Percentiles rank a stretch among this genome's conserved stretches.
phyloP scores from a whole-genome alignment of 768 basidiomycete species.

The Leccinum obscurum region DNA sequence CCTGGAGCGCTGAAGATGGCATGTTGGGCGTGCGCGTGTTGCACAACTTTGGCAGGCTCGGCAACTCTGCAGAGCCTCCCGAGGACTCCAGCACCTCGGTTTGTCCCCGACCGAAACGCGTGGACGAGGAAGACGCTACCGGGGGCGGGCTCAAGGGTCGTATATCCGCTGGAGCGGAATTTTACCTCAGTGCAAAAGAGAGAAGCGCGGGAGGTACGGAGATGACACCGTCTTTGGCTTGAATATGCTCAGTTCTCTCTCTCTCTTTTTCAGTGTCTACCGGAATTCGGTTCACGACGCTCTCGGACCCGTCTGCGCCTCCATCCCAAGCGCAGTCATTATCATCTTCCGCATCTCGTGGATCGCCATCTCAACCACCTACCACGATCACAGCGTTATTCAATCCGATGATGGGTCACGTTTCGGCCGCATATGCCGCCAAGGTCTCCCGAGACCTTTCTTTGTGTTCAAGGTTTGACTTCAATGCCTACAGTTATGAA shows the following conservation, averaged over 20 bases:
- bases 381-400: conserved; percentile 94
- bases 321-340: conserved; percentile 55
- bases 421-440: conserved; percentile 89
- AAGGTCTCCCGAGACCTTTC: conserved; percentile 84
- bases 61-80: conserved; percentile 37
- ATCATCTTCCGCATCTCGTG: conserved; percentile 31
- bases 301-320: conserved; percentile 75
- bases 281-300: conserved; percentile 90
- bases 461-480: conserved; percentile 88
- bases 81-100: conserved; percentile 31
- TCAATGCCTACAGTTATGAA: conserved; percentile 96
- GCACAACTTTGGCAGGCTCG: conserved; percentile 87
- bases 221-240: neutral
- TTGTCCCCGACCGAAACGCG: conserved; percentile 58
- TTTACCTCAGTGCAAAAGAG: conserved; percentile 93
- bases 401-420: conserved; percentile 95
- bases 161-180: conserved; percentile 88
- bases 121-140: conserved; percentile 93
- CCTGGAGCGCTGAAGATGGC: conserved; percentile 90
- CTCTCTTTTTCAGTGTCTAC: conserved; percentile 68
- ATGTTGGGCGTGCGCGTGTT: conserved; percentile 90
- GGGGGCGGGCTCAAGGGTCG: conserved; percentile 90
- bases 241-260: conserved; percentile 8
- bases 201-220: conserved; percentile 80
- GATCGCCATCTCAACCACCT: conserved; percentile 67